A percentile compares a stretch with the other conserved stretches of the same genome.
These are phyloP conservation scores for Clarireedia hainanense DNA, from an alignment of 2,329 filamentous ascomycete species.

Conservation along the genomic window DNA sequence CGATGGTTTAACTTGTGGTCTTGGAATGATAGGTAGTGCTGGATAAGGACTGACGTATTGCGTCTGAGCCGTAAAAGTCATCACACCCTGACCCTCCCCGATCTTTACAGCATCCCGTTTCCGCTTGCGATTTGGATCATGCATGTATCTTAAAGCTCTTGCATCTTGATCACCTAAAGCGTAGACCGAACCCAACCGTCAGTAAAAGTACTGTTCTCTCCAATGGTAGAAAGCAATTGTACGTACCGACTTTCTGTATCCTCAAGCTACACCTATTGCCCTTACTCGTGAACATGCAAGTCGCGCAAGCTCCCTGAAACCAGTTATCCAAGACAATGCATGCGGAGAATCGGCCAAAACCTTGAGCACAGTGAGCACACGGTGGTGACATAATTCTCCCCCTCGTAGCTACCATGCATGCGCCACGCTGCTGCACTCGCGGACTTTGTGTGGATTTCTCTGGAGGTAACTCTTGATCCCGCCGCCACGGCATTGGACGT, in stretches of 20 bases:
- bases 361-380: conserved; percentile 20
- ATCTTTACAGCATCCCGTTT: conserved; percentile 1
- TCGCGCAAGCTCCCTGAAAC: conserved; percentile 24
- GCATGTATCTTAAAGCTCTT: conserved; percentile 16
- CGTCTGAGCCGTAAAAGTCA: conserved; percentile 1
- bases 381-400: conserved; percentile 13
- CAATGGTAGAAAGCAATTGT: neutral
- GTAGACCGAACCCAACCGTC: neutral
- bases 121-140: conserved; percentile 3
- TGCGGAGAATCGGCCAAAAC: conserved; percentile 20
- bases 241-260: conserved; percentile 16
- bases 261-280: conserved; percentile 23
- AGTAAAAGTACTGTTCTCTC: neutral
- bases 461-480: conserved; percentile 18
- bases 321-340: conserved; percentile 21
- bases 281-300: conserved; percentile 23
- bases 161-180: conserved; percentile 18
- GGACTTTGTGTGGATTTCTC: conserved; percentile 20
- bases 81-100: neutral
- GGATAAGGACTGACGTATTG: conserved; percentile 13
- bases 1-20: neutral
- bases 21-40: conserved; percentile 4
- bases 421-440: conserved; percentile 20
- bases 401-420: conserved; percentile 18
- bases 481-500: conserved; percentile 22